A percentile compares a stretch with the other conserved stretches of the same genome.
Evolutionary conservation across 2,329 filamentous ascomycete species (phyloP).

Genomic region (Exophiala phaeomuriformis): DNA sequence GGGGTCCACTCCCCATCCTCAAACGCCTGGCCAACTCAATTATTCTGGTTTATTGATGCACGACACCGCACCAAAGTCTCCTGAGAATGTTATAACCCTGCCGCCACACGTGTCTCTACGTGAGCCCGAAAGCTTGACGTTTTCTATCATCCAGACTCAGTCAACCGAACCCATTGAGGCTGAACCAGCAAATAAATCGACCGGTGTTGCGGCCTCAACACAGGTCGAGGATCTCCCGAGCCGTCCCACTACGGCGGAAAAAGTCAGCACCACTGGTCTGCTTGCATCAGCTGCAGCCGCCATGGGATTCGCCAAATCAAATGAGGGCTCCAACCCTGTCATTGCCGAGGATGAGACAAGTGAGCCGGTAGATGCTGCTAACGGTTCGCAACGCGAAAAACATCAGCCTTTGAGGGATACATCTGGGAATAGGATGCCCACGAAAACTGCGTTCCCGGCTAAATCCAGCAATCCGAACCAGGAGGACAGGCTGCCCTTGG

Average conservation of each 20-base stretch:
- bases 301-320: slow-evolving; percentile 19
- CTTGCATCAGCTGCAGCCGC: slow-evolving; percentile 23
- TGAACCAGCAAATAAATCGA: slow-evolving; percentile 25
- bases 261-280: slow-evolving; percentile 19
- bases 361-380: slow-evolving; percentile 44
- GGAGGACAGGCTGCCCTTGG: slow-evolving; percentile 26
- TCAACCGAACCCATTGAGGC: slow-evolving; percentile 29
- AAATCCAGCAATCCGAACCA: background rate
- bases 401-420: slow-evolving; percentile 54
- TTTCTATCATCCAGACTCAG: slow-evolving; percentile 32
- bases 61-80: slow-evolving; percentile 19
- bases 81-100: slow-evolving; percentile 11
- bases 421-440: slow-evolving; percentile 48
- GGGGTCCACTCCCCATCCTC: background rate
- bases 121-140: slow-evolving; percentile 24
- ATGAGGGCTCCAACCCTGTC: slow-evolving; percentile 38
- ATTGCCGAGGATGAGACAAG: slow-evolving; percentile 60
- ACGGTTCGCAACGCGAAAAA: slow-evolving; percentile 27
- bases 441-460: slow-evolving; percentile 20
- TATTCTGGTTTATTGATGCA: slow-evolving; percentile 31
- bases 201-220: slow-evolving; percentile 32
- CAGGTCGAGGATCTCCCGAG: slow-evolving; percentile 22
- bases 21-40: slow-evolving; percentile 18
- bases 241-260: slow-evolving; percentile 35
- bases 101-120: background rate